Evolutionary conservation across 805 yeast genomes (phyloP).

Genomic region (Lachancea sp.): DNA sequence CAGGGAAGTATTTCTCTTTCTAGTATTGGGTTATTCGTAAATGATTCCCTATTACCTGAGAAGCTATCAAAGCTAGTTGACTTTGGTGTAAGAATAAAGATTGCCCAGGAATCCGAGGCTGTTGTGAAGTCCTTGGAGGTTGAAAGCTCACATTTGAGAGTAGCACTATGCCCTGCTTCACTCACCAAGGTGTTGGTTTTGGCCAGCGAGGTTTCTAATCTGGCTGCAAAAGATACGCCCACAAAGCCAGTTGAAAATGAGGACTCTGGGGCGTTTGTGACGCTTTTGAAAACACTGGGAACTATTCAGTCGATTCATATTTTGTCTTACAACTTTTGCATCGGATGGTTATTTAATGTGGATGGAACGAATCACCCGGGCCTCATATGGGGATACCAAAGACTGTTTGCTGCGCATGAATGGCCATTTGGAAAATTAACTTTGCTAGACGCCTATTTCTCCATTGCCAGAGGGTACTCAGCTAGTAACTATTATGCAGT

Average conservation of each 20-base stretch:
- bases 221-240: not conserved
- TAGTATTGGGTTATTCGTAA: conserved; percentile 28
- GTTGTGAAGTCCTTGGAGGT: conserved; percentile 45
- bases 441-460: conserved; percentile 58
- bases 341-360: conserved; percentile 72
- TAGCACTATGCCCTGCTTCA: conserved; percentile 50
- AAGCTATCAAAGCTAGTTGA: conserved; percentile 40
- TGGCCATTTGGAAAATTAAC: conserved; percentile 60
- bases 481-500: conserved; percentile 44
- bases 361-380: conserved; percentile 49
- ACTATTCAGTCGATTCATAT: conserved; percentile 49
- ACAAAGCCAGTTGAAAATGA: not conserved
- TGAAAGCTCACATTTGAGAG: conserved; percentile 51
- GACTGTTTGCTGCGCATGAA: conserved; percentile 60
- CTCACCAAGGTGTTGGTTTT: conserved; percentile 38
- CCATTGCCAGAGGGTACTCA: conserved; percentile 60
- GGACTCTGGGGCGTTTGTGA: not conserved
- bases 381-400: conserved; percentile 69
- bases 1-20: conserved; percentile 25
- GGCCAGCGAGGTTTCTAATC: conserved; percentile 23
- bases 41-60: conserved; percentile 31
- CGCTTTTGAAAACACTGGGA: not conserved
- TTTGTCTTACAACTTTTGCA: conserved; percentile 56
- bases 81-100: conserved; percentile 40
- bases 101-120: conserved; percentile 30